A percentile compares a stretch with the other conserved stretches of the same genome.
Conservation (phyloP, 805 yeast genomes). For the Lipomyces oligophaga region DNA sequence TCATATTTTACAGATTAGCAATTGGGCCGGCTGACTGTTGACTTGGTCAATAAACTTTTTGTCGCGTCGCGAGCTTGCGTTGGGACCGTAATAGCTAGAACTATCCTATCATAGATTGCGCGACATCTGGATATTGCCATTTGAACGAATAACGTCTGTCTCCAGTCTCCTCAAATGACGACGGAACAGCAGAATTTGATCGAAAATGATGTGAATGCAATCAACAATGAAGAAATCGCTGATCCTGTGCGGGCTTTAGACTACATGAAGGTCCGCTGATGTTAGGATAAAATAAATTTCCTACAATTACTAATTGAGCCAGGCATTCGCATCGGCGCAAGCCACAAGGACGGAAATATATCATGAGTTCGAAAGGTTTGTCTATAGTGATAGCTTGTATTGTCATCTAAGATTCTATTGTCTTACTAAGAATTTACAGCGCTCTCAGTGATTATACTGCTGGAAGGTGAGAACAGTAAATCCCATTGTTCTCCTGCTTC, state of each 20-base stretch:
- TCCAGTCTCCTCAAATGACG: no score
- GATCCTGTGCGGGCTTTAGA: constrained; percentile 12
- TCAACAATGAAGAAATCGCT: constrained; percentile 10
- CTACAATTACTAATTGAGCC: no score
- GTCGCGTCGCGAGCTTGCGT: no score
- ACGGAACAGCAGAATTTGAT: constrained; percentile 5
- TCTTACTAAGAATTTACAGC: background rate
- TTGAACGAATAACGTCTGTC: no score
- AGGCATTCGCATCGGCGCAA: constrained; percentile 23
- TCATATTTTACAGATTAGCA: no score
- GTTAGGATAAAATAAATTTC: background rate
- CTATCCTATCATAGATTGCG: no score
- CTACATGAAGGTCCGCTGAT: constrained; percentile 18
- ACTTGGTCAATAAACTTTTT: no score
- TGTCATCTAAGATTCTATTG: background rate
- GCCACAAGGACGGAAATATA: constrained; percentile 28
- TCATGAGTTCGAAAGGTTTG: constrained; percentile 26
- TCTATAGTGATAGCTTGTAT: background rate
- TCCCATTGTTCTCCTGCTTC: background rate
- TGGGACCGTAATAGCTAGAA: no score
- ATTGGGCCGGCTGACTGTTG: no score
- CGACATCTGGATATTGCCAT: no score
- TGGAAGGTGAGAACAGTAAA: constrained; percentile 12
- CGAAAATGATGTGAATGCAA: constrained; percentile 3
- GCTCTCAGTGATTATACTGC: constrained; percentile 22